Base-by-base conservation (phyloP, 1,139 yeast genomes). In the Zygosaccharomyces pseudobailii region DNA sequence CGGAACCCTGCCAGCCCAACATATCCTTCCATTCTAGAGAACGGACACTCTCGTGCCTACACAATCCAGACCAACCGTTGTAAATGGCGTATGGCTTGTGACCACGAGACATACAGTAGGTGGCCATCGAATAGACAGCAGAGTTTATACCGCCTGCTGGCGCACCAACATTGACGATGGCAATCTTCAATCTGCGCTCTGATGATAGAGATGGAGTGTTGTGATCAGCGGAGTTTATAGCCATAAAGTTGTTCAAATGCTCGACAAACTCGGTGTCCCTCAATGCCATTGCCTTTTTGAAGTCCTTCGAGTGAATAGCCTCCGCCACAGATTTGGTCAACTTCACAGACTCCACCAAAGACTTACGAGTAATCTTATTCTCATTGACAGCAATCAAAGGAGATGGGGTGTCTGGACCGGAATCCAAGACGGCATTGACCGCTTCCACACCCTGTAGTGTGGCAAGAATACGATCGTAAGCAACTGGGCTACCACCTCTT, bases 401-500 rank as follows among this genome's bases (percentile, higher is more conserved):
- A 20, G 96, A 87, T 42, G 97, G 97, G 3, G 95, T 85, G 1
- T 82, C 90, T 23, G 96, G 95, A 6, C 95, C 86, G 46, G 84
- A 75, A 48, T 86, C 92, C 61, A 92, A 76, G 34, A 89, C 95
- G 5, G 97, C 97, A 54, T 84, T 83, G 44, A 92, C 95, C 8
- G 98, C 97, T 63, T 90, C 97, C 30, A 90, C 96, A 67, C 98
- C 98, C 74, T 92, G 98, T 58, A 90, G 68, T 21, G 98, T 90
- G 28, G 97, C 96, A 55, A 92, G 71, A 65, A 86, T 71, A 62
- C 98, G 80, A 68, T 92, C 98, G 64, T 75, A 84, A 3, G 97
- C 97, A 47, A 89, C 96, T 3, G 98, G 97, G 37, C 95, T 78
- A 66, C 98, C 98, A 71, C 98, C 98, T 71, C 98, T 82, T 74